These are phyloP conservation scores for Aristolochia fimbriata DNA, from an alignment of 164 flowering plant genomes.

Conservation along the genomic window DNA sequence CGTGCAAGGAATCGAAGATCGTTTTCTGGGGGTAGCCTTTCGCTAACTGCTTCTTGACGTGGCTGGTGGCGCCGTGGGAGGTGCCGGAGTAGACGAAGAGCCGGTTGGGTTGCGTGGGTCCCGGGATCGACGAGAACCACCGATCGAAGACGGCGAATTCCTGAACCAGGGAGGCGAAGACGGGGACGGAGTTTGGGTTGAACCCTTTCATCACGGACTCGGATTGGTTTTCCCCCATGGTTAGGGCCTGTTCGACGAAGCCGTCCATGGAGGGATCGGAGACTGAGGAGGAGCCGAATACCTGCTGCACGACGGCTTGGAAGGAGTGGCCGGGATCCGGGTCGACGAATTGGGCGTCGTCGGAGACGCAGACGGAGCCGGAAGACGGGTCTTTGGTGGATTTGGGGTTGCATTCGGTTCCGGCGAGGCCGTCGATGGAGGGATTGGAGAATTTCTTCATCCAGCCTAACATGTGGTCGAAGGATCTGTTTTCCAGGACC, in stretches of 20 bases:
- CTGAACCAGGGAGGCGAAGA: conserved; percentile 43
- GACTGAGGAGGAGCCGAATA: conserved; percentile 50
- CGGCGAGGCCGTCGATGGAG: conserved; percentile 61
- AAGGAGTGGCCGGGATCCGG: conserved; percentile 86
- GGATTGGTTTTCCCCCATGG: conserved; percentile 44
- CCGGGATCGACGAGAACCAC: conserved; percentile 87
- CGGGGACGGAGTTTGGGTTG: conserved; percentile 57
- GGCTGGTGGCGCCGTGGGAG: conserved; percentile 80
- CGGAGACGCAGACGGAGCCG: conserved; percentile 42
- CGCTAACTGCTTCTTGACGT: conserved; percentile 58
- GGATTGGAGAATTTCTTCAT: conserved; percentile 65
- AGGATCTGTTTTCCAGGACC: conserved; percentile 74
- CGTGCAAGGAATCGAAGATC: conserved; percentile 80
- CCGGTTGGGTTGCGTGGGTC: conserved; percentile 88
- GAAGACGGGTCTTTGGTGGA: conserved; percentile 24
- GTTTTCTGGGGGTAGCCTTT: conserved; percentile 78
- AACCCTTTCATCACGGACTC: conserved; percentile 85
- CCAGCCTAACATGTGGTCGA: conserved; percentile 87
- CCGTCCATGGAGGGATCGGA: conserved; percentile 69
- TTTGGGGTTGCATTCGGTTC: conserved; percentile 50
- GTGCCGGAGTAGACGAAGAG: conserved; percentile 86
- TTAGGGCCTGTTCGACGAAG: conserved; percentile 65
- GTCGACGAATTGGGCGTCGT: conserved; percentile 66
- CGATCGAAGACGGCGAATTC: conserved; percentile 77
- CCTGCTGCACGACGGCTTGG: conserved; percentile 48